Conservation (phyloP, 768 basidiomycete species). For the Paxillus ammoniavirescens region DNA sequence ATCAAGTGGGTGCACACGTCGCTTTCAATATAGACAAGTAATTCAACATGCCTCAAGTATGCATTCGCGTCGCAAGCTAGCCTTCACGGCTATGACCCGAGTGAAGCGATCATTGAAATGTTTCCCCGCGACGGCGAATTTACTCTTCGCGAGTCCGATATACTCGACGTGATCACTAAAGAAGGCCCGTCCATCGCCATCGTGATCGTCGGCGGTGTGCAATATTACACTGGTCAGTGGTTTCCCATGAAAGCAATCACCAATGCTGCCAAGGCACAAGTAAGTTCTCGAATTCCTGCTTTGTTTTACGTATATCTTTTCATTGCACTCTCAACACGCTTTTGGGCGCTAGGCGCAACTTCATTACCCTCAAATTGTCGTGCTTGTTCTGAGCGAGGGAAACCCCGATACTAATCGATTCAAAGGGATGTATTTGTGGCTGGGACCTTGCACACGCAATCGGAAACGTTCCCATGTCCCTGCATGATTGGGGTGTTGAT, state of each 20-base stretch:
- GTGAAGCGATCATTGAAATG: slow-evolving; percentile 73
- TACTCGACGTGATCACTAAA: slow-evolving; percentile 67
- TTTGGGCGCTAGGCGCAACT: neutral
- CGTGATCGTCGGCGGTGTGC: slow-evolving; percentile 90
- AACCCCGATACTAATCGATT: slow-evolving; percentile 11
- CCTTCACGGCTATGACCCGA: slow-evolving; percentile 75
- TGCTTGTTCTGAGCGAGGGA: slow-evolving; percentile 8
- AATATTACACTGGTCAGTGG: slow-evolving; percentile 96
- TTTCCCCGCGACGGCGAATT: slow-evolving; percentile 82
- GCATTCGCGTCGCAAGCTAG: slow-evolving; percentile 91
- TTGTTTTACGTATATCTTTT: slow-evolving; percentile 26
- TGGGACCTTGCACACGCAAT: slow-evolving; percentile 97
- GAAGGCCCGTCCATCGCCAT: slow-evolving; percentile 81
- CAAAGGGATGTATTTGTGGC: slow-evolving; percentile 89
- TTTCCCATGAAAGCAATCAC: slow-evolving; percentile 90
- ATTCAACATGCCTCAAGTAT: slow-evolving; percentile 57
- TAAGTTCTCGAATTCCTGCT: slow-evolving; percentile 34
- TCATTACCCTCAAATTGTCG: slow-evolving; percentile 4
- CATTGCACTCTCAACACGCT: slow-evolving; percentile 1
- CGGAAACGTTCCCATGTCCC: slow-evolving; percentile 85
- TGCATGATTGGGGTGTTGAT: slow-evolving; percentile 94
- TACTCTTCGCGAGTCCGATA: slow-evolving; percentile 85
- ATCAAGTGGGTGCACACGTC: slow-evolving; percentile 61
- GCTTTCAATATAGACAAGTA: slow-evolving; percentile 11
- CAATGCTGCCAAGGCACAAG: slow-evolving; percentile 79